Evolutionary conservation across 257 asterid genomes (phyloP).

Genomic region (Coffea eugenioides): DNA sequence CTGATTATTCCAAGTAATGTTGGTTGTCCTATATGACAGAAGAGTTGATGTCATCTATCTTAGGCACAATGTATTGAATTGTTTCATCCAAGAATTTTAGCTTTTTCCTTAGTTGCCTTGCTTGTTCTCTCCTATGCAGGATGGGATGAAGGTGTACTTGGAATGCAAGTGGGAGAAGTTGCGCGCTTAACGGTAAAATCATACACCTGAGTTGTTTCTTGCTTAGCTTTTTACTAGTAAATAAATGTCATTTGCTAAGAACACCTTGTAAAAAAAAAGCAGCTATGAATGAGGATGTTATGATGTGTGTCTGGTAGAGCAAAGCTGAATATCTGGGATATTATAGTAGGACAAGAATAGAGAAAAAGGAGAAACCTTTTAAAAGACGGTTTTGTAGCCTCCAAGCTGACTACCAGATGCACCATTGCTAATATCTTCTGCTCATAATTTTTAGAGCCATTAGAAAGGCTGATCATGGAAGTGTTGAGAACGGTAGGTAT

Average conservation of each 20-base stretch:
- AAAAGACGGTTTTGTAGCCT: too few relatives aligned
- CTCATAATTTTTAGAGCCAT: too few relatives aligned
- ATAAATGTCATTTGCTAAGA: background rate
- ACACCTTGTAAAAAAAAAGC: background rate
- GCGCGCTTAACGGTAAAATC: conserved; percentile 65
- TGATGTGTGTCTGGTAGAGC: background rate
- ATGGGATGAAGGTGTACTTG: conserved; percentile 97
- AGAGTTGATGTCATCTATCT: background rate
- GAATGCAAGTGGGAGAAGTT: conserved; percentile 96
- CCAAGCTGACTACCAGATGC: too few relatives aligned
- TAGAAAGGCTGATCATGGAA: too few relatives aligned
- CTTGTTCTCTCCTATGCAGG: conserved; percentile 46
- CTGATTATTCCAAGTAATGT: background rate
- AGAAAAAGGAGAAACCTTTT: too few relatives aligned
- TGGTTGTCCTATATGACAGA: background rate
- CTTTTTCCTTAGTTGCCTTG: background rate
- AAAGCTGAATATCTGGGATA: background rate
- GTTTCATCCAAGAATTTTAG: too few relatives aligned
- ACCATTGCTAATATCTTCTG: too few relatives aligned
- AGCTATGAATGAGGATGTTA: background rate
- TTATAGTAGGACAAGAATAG: too few relatives aligned
- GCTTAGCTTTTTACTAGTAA: background rate
- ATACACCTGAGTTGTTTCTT: conserved; percentile 2
- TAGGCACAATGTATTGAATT: background rate
- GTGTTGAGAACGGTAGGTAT: too few relatives aligned